phyloP scores from a whole-genome alignment of 352 stramenopile species.

The Pythium brassicae region DNA sequence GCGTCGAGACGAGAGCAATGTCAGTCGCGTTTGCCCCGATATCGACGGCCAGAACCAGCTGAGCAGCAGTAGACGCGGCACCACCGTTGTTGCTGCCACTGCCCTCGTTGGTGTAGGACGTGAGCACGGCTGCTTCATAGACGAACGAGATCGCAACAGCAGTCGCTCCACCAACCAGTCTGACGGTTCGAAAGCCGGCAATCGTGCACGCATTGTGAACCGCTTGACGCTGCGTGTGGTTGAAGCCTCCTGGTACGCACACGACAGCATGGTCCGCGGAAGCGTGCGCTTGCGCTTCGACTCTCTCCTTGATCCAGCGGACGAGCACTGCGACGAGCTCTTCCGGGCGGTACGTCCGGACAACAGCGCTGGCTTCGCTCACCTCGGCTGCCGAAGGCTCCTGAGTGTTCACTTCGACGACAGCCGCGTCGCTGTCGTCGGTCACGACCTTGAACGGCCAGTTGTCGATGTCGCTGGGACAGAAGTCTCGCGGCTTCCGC shows the following conservation, averaged over 20 bases:
- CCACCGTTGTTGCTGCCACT: background rate
- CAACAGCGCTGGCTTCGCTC: background rate
- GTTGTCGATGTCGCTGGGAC: slow-evolving; percentile 10
- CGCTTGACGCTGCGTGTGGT: slow-evolving; percentile 40
- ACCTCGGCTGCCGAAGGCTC: too few species aligned
- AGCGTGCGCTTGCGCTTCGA: slow-evolving; percentile 18
- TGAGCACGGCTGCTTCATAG: background rate
- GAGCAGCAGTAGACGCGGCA: background rate
- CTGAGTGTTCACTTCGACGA: slow-evolving; percentile 26
- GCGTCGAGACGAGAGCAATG: slow-evolving; percentile 18
- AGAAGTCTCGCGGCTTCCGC: slow-evolving; percentile 15
- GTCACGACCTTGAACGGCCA: slow-evolving; percentile 33
- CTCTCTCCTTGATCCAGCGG: slow-evolving; percentile 27
- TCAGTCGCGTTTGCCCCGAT: slow-evolving; percentile 8
- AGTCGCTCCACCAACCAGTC: slow-evolving; percentile 30
- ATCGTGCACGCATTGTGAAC: slow-evolving; percentile 34
- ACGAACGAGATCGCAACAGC: slow-evolving; percentile 22
- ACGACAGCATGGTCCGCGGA: slow-evolving; percentile 19
- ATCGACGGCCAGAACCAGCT: slow-evolving; percentile 5
- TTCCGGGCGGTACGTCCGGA: slow-evolving; percentile 23
- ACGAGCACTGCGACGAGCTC: slow-evolving; percentile 42
- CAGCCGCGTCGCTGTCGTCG: slow-evolving; percentile 23
- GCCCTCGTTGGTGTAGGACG: background rate
- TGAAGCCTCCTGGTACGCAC: slow-evolving; percentile 30
- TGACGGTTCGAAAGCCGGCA: slow-evolving; percentile 21